Base-by-base conservation (phyloP, 768 basidiomycete genomes). In the Baorangia bicolor region DNA sequence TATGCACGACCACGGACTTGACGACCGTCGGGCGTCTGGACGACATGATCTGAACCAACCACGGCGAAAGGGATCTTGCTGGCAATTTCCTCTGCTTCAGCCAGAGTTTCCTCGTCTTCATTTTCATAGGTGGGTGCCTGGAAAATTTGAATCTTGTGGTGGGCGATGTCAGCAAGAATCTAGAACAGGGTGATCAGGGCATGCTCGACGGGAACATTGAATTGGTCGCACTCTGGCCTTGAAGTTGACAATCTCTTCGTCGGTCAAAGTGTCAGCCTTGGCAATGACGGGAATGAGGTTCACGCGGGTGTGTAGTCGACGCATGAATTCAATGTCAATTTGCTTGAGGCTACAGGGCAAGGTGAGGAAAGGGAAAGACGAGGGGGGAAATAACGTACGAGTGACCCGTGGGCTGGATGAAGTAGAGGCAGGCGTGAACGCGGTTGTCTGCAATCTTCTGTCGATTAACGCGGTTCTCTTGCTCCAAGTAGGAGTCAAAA, bases 281-380 rank as follows among this genome's bases (percentile, higher is more conserved):
- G 97, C 97, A 65, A 99, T 98, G 69, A 99, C 85, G 53, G 97
- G 97, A 63, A 99, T 98, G 64, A 99, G 78, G 78, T 99, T 99
- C 77, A 99, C 97, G 73, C 91, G 93, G 63, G 90, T 94, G 74
- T 98, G 95, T 38, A 99, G 84, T 63, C 94, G 83, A 61, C 94
- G 88, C 97, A 99, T 98, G 75, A 98, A 97, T 74, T 98, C 97
- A 58, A 99, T 91, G 73, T 99, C 97, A 67, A 99, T 90, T 59
- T 94, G 94, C 76, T 98, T 98, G 66, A 99, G 81, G 12, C 95
- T 98, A 62, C 8, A 25, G 42, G 45, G 13, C n/a, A 35, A 45
- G 34, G 14, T 59, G 34, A 55, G 34, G 12, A 20, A 0, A 7
- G 14, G 9, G n/a, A 18, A 31, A 31, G 14, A 35, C 7, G 8